Conservation (phyloP, 768 basidiomycete genomes). For the Amanita brunnescens region DNA sequence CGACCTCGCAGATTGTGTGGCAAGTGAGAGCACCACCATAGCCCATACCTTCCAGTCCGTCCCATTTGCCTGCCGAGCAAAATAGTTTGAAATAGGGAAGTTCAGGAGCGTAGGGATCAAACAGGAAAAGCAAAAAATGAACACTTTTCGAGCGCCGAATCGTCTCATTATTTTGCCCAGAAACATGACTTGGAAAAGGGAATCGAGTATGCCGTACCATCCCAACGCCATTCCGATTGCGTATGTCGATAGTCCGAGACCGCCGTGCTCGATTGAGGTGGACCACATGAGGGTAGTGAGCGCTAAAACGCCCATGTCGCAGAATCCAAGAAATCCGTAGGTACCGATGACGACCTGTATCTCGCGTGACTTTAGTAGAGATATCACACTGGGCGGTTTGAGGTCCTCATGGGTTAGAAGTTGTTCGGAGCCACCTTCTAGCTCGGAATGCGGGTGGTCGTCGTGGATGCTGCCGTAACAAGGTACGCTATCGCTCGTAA, state of each 20-base stretch:
- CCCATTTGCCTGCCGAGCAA: conserved; percentile 1
- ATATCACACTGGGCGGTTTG: neutral
- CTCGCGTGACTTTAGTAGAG: neutral
- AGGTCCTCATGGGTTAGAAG: neutral
- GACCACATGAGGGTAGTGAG: conserved; percentile 26
- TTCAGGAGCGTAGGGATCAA: conserved; percentile 11
- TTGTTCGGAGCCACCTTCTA: neutral
- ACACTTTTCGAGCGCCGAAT: conserved; percentile 33
- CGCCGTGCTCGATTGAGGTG: conserved; percentile 45
- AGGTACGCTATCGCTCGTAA: no score
- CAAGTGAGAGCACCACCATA: neutral
- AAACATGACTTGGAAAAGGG: conserved; percentile 39
- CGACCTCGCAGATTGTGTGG: neutral
- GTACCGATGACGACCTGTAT: neutral
- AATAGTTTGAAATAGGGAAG: conserved; percentile 9
- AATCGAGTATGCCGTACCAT: conserved; percentile 40
- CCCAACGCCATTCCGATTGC: conserved; percentile 46
- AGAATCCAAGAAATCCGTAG: neutral
- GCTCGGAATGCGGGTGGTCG: no score
- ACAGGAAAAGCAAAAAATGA: conserved; percentile 25
- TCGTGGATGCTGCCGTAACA: no score
- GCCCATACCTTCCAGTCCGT: neutral
- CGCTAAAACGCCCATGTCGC: neutral
- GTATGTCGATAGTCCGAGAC: conserved; percentile 43
- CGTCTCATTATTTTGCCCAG: conserved; percentile 36